Percentiles rank a stretch among this genome's conserved stretches.
Conservation (phyloP, 805 yeast species). For the Candida silvatica region DNA sequence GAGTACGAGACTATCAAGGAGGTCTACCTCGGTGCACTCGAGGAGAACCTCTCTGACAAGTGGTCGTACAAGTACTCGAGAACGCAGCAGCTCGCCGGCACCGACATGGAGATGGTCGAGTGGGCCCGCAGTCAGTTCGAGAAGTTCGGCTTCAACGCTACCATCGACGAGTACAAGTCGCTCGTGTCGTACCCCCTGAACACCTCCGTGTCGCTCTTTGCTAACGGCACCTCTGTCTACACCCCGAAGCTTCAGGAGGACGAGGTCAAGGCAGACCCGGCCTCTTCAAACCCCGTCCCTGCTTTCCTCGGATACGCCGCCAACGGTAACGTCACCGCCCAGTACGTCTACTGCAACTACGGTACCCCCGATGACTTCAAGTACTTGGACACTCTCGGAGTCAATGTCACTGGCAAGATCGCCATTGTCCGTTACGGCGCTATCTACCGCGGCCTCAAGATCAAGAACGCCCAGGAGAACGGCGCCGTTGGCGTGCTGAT, state of each 20-base stretch:
- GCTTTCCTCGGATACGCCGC: slow-evolving; percentile 75
- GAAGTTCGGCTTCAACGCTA: slow-evolving; percentile 45
- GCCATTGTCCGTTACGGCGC: slow-evolving; percentile 62
- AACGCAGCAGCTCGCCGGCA: slow-evolving; percentile 53
- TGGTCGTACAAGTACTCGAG: slow-evolving; percentile 48
- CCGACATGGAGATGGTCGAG: slow-evolving; percentile 37
- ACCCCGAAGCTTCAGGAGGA: slow-evolving; percentile 50
- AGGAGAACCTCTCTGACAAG: slow-evolving; percentile 34
- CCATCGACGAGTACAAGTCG: slow-evolving; percentile 53
- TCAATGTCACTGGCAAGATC: slow-evolving; percentile 47
- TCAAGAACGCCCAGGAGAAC: slow-evolving; percentile 63
- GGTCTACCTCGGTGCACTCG: slow-evolving; percentile 17
- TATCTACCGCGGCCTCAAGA: slow-evolving; percentile 66
- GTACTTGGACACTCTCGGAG: slow-evolving; percentile 33
- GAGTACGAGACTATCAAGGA: neutral
- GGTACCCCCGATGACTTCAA: slow-evolving; percentile 58
- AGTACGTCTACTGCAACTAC: slow-evolving; percentile 58
- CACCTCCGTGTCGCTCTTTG: slow-evolving; percentile 35
- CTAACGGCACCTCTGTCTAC: slow-evolving; percentile 24
- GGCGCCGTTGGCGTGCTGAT: slow-evolving; percentile 63
- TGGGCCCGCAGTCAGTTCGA: slow-evolving; percentile 53
- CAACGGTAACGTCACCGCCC: slow-evolving; percentile 63
- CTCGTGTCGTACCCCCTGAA: slow-evolving; percentile 56
- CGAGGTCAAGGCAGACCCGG: slow-evolving; percentile 36
- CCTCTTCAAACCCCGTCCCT: slow-evolving; percentile 45